Conservation (phyloP, 208 protist genomes). For the Blastocrithidia nonstop region DNA sequence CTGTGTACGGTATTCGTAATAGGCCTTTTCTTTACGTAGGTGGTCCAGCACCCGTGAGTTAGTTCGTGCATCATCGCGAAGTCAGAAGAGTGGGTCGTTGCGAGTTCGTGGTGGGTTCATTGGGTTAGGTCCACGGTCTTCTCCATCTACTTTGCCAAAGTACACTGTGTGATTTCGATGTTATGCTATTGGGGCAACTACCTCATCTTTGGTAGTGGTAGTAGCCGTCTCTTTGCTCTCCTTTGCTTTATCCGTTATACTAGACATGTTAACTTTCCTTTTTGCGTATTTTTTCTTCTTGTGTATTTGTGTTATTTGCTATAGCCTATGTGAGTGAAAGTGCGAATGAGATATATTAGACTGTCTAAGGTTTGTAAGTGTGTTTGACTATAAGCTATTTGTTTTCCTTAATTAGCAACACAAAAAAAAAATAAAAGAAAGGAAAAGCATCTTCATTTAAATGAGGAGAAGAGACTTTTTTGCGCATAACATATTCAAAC, state of each 20-base stretch:
- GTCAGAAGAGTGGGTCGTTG: slow-evolving; percentile 74
- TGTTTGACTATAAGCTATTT: not conserved
- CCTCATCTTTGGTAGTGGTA: slow-evolving; percentile 1
- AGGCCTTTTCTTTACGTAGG: slow-evolving; percentile 61
- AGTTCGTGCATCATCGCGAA: slow-evolving; percentile 61
- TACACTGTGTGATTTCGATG: slow-evolving; percentile 46
- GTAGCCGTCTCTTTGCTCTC: no score
- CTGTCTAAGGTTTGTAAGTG: not conserved
- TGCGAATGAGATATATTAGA: not conserved
- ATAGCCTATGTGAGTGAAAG: no score
- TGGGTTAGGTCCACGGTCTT: slow-evolving; percentile 68
- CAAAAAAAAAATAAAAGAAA: no score
- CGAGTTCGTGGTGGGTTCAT: slow-evolving; percentile 67
- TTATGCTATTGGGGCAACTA: slow-evolving; percentile 33
- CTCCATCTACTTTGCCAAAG: slow-evolving; percentile 66
- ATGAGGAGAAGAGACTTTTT: no score
- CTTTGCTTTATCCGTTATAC: no score
- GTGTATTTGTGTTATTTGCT: slow-evolving; percentile 4
- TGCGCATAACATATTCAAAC: no score
- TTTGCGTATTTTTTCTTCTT: slow-evolving; percentile 4
- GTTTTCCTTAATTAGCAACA: no score
- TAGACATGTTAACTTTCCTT: no score
- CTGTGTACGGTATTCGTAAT: slow-evolving; percentile 48
- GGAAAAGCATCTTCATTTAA: no score
- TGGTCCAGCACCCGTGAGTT: slow-evolving; percentile 67